Evolutionary conservation across 345 rosid genomes (phyloP).

Genomic region (Citrus trifoliata): DNA sequence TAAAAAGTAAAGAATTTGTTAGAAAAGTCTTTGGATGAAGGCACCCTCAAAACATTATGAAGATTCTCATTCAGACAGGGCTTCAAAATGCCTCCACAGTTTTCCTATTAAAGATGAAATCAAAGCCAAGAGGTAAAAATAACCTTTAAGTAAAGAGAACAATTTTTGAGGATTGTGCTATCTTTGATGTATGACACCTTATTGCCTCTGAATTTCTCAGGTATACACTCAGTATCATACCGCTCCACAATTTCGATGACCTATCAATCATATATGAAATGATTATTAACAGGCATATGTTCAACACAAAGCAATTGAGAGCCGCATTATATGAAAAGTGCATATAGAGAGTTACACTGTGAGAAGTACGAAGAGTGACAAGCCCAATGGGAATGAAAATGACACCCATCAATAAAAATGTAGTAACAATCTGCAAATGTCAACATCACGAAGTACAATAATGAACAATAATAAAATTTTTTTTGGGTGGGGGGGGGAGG

Average conservation of each 20-base stretch:
- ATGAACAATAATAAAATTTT: background rate
- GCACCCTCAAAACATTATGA: background rate
- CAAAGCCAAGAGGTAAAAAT: conserved; percentile 10
- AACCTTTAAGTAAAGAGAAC: conserved; percentile 63
- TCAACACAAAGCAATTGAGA: conserved; percentile 2
- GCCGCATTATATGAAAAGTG: background rate
- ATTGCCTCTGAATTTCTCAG: conserved; percentile 47
- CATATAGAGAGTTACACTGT: conserved; percentile 31
- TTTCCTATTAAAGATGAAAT: background rate
- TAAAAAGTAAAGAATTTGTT: background rate
- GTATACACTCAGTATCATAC: conserved; percentile 71
- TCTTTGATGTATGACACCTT: conserved; percentile 58
- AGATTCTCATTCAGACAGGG: background rate
- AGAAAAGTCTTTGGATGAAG: background rate
- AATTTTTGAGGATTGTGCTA: conserved; percentile 56
- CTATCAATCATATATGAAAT: conserved; percentile 36
- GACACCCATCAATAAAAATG: conserved; percentile 51
- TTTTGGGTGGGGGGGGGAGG: background rate
- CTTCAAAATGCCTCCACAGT: background rate
- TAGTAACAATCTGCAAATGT: conserved; percentile 50
- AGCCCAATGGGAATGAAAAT: conserved; percentile 65
- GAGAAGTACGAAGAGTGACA: conserved; percentile 61
- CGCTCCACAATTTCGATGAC: conserved; percentile 68
- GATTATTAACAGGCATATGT: background rate
- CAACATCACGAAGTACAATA: conserved; percentile 4